Evolutionary conservation across 345 rosid species (phyloP), one percentile per base, ranked within the genome.

Genomic region (Turnera subulata): DNA sequence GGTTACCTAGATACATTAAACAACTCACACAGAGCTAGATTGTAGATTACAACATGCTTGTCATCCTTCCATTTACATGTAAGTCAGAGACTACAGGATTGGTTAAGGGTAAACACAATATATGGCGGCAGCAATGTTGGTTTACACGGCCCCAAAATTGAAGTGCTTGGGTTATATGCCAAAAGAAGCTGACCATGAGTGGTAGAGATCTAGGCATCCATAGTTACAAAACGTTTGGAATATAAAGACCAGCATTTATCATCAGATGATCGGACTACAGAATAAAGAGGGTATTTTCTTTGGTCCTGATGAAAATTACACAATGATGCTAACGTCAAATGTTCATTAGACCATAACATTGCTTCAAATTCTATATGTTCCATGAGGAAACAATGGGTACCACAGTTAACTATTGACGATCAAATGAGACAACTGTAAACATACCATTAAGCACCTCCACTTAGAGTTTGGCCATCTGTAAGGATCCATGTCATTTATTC

Each of bases 401-500:
- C n/a, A n/a, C n/a, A n/a, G n/a, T n/a, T n/a, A n/a, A n/a, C n/a
- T n/a, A n/a, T n/a, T n/a, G n/a, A n/a, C n/a, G n/a, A n/a, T n/a
- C n/a, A n/a, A n/a, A n/a, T n/a, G n/a, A n/a, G n/a, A n/a, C n/a
- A n/a, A n/a, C n/a, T n/a, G n/a, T n/a, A n/a, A n/a, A 46, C 79
- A 61, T 48, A 91, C 98, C 92, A 69, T 74, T 59, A 91, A 67
- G 80, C 90, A 88, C 67, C 91, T 84, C 98, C 98, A 91, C 76
- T 86, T 88, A 33, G 98, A 91, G 66, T 80, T 82, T 22, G 92
- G 90, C 98, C 98, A 91, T 64, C 82, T 72, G 68, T 77, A 81
- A 1, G 89, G 88, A 76, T 91, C 95, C 72, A 78, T 59, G 77
- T 86, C 95, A 55, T 81, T 62, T 14, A 80, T 70, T 57, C 92